Evolutionary conservation across 257 asterid species (phyloP).

Genomic region (Paulownia fortunei): DNA sequence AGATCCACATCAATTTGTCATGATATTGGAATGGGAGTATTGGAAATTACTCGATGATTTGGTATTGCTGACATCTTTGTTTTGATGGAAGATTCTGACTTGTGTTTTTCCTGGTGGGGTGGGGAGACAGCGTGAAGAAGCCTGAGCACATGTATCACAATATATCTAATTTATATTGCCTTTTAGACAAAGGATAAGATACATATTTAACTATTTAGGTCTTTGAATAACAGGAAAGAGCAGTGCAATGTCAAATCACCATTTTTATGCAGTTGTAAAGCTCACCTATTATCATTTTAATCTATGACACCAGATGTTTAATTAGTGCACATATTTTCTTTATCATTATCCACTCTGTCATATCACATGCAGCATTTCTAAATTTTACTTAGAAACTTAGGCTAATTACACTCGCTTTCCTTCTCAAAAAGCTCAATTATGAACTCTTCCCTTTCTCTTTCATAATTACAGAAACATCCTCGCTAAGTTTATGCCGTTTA

Average conservation of each 20-base stretch:
- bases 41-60: background rate
- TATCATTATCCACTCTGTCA: background rate
- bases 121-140: background rate
- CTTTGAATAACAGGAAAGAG: background rate
- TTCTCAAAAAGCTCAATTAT: no score
- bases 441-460: no score
- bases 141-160: background rate
- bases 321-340: background rate
- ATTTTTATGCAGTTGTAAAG: background rate
- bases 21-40: background rate
- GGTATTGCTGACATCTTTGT: background rate
- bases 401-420: no score
- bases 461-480: no score
- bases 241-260: background rate
- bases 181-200: background rate
- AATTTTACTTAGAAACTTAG: background rate
- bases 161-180: background rate
- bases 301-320: background rate
- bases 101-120: background rate
- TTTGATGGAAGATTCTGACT: no score
- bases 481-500: no score
- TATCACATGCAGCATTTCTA: background rate
- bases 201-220: background rate
- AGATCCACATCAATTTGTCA: no score
- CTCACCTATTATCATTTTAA: background rate